These are phyloP conservation scores for Sporothrix protearum DNA, from an alignment of 2,329 filamentous ascomycete species.

Conservation along the genomic window DNA sequence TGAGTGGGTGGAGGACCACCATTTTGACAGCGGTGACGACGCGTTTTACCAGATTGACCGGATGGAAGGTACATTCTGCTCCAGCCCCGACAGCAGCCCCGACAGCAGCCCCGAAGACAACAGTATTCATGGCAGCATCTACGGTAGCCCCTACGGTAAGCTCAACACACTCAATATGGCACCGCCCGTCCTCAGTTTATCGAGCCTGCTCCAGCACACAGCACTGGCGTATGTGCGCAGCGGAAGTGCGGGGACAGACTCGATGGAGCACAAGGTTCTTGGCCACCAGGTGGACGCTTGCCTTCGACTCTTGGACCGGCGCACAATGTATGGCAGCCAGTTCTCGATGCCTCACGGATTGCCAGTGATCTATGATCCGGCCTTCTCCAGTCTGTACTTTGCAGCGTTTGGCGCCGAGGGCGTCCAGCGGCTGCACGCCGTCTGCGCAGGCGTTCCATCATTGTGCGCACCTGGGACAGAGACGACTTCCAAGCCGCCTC, in stretches of 20 bases:
- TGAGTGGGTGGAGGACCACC: constrained; percentile 34
- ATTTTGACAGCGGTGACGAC: not conserved
- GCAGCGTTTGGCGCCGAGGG: not conserved
- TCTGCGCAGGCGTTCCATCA: not conserved
- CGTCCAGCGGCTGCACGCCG: not conserved
- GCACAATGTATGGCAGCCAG: not conserved
- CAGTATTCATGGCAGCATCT: not conserved
- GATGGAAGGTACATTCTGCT: not conserved
- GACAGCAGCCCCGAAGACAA: not conserved
- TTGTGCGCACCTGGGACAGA: not conserved
- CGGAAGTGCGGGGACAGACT: not conserved
- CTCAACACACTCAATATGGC: not conserved
- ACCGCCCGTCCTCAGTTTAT: not conserved
- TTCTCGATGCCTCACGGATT: not conserved
- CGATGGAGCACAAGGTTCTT: not conserved
- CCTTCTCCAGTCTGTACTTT: not conserved
- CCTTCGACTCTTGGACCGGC: not conserved
- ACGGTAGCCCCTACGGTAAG: not conserved
- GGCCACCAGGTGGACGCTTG: not conserved
- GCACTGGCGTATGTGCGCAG: not conserved
- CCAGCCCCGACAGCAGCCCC: not conserved
- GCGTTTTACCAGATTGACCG: not conserved
- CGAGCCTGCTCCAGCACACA: not conserved
- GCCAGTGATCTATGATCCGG: not conserved
- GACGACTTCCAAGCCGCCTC: no score